Evolutionary conservation across 2,329 filamentous ascomycete genomes (phyloP).

Genomic region (Colletotrichum cuscutae): DNA sequence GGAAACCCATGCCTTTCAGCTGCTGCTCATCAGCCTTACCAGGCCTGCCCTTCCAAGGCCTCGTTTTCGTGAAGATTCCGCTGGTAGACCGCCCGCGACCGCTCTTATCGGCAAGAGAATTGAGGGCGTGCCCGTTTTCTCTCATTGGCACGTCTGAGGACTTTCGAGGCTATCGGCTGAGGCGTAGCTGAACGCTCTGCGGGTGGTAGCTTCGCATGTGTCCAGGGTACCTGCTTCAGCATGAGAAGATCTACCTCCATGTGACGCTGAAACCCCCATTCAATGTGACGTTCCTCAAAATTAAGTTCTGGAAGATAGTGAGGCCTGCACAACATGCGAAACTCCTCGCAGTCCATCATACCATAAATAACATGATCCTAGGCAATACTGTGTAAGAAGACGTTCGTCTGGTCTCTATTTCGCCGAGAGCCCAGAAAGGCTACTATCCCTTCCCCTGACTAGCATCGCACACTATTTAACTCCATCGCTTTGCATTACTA

Average conservation of each 20-base stretch:
- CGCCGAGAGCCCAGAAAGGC: background rate
- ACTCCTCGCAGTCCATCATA: background rate
- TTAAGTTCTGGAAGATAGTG: background rate
- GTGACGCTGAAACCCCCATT: background rate
- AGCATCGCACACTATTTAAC: too few relatives aligned
- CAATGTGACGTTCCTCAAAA: background rate
- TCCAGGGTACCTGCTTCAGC: background rate
- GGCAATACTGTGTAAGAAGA: background rate
- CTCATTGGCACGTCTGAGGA: background rate
- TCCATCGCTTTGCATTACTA: too few relatives aligned
- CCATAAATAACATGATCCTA: conserved; percentile 2
- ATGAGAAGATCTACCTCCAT: background rate
- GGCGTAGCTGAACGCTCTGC: background rate
- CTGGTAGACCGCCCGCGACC: background rate
- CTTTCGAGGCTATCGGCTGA: background rate
- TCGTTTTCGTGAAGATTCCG: background rate
- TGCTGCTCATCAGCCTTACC: background rate
- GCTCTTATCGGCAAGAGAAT: background rate
- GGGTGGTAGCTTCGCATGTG: background rate
- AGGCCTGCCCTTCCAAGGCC: background rate
- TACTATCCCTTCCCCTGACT: background rate
- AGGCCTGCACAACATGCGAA: background rate
- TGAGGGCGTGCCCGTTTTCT: background rate
- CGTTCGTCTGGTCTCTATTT: background rate
- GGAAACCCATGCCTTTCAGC: background rate